Conservation (phyloP, 345 rosid species). For the Cardiospermum halicacabum region DNA sequence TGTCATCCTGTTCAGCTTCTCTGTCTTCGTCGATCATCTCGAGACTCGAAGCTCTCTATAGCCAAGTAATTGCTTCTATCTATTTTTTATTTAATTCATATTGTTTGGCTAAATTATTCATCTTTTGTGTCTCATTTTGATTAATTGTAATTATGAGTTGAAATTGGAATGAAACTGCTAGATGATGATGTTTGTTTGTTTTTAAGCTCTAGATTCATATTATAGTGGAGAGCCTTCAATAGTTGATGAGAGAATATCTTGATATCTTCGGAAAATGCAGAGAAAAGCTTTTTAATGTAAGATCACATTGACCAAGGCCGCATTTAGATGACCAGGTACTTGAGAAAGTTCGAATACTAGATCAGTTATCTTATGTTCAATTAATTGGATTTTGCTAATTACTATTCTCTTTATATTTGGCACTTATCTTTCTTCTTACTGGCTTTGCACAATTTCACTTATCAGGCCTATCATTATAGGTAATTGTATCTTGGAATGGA, state of each 20-base stretch:
- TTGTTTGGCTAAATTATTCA: too few species aligned
- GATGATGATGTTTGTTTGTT: too few species aligned
- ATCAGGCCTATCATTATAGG: conserved; percentile 42
- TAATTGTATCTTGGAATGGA: conserved; percentile 94
- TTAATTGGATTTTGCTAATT: background rate
- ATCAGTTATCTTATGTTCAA: conserved; percentile 36
- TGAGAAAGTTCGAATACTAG: conserved; percentile 35
- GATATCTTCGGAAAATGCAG: conserved; percentile 70
- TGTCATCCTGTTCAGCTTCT: too few species aligned
- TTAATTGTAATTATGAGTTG: too few species aligned
- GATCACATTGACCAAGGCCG: conserved; percentile 70
- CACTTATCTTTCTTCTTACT: conserved; percentile 5
- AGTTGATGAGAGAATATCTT: conserved; percentile 54
- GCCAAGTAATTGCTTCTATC: too few species aligned
- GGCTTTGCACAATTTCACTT: conserved; percentile 4
- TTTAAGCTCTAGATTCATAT: too few species aligned
- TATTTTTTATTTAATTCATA: too few species aligned
- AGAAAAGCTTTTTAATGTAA: conserved; percentile 64
- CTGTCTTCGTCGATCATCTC: too few species aligned
- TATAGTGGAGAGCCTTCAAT: too few species aligned
- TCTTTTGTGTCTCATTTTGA: too few species aligned
- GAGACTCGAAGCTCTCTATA: too few species aligned
- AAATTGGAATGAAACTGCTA: too few species aligned
- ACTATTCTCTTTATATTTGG: conserved; percentile 1
- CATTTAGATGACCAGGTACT: conserved; percentile 91